Evolutionary conservation across 345 rosid genomes (phyloP).

Genomic region (Citrus glauca): DNA sequence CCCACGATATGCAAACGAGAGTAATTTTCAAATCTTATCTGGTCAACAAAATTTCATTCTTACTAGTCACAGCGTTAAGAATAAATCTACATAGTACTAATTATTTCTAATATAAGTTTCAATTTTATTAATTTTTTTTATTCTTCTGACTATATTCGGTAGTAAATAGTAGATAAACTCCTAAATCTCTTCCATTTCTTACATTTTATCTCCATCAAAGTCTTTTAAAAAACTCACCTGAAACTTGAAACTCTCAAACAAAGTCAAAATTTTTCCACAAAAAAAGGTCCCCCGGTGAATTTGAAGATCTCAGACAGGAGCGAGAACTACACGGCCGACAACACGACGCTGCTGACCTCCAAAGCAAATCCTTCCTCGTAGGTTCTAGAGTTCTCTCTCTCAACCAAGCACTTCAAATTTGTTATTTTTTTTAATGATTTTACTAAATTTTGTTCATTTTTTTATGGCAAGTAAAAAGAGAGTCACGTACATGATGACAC

Average conservation of each 20-base stretch:
- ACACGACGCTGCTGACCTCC: slow-evolving; percentile 7
- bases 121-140: background rate
- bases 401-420: slow-evolving; percentile 19
- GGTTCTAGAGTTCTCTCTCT: slow-evolving; percentile 38
- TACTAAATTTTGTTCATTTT: slow-evolving; percentile 17
- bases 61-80: background rate
- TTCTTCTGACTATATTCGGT: background rate
- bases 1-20: background rate
- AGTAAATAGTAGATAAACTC: background rate
- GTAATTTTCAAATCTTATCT: background rate
- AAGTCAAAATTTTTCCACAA: slow-evolving; percentile 15
- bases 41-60: background rate
- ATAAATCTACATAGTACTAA: background rate
- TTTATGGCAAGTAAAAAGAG: slow-evolving; percentile 15
- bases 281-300: slow-evolving; percentile 13
- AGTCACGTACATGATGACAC: slow-evolving; percentile 39
- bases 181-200: background rate
- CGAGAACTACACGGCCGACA: slow-evolving; percentile 1
- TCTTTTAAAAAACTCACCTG: slow-evolving; percentile 29
- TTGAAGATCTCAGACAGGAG: background rate
- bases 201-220: background rate
- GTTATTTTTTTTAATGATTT: background rate
- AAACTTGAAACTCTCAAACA: background rate
- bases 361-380: slow-evolving; percentile 20
- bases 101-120: background rate